Base-by-base conservation (phyloP, 208 protist species). In the Herpetomonas samuelpessoai region DNA sequence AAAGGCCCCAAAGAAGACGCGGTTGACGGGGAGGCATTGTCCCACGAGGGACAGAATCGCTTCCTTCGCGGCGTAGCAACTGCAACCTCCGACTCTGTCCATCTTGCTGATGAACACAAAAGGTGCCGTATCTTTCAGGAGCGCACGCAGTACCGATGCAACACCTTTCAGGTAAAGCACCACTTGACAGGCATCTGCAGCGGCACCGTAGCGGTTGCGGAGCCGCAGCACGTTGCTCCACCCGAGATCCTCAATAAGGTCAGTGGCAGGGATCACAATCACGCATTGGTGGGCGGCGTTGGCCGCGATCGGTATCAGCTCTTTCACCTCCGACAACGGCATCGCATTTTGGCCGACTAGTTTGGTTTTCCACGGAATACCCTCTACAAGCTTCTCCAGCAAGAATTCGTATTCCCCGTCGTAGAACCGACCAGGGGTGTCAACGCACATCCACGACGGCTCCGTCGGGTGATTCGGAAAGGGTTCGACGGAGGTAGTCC, bases 81-180 rank as follows among this genome's bases (percentile, higher is more conserved):
- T 79, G 27, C 68, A 69, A 0, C 87, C 87, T 45, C 87, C 83
- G 49, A 93, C 68, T 47, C 79, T 69, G 71, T 93, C 87, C 87
- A 93, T 93, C 59, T 91, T 87, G 3, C 74, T 82, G 10, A 93
- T 65, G 6, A 90, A 75, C 24, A 93, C 69, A 76, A 88, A 93
- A 0, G 81, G 81, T 3, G 78, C 65, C 6, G 61, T 58, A 65
- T 90, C 83, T 35, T 82, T 61, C 49, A 88, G 62, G n/a, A 88
- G 65, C 4, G 68, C 54, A 1, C 83, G 79, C 21, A 93, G 51
- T 0, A 56, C 58, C 19, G 62, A 77, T 19, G 75, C 65, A 41
- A 93, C 68, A 22, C 51, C 45, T 47, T 77, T 76, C 25, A 83
- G 51, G 58, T 82, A 71, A n/a, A 82, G 48, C n/a, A 90, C 45